Percentiles rank a stretch among this genome's conserved stretches.
Evolutionary conservation across 805 yeast genomes (phyloP).

Genomic region (Diddensiella caesifluorescens): DNA sequence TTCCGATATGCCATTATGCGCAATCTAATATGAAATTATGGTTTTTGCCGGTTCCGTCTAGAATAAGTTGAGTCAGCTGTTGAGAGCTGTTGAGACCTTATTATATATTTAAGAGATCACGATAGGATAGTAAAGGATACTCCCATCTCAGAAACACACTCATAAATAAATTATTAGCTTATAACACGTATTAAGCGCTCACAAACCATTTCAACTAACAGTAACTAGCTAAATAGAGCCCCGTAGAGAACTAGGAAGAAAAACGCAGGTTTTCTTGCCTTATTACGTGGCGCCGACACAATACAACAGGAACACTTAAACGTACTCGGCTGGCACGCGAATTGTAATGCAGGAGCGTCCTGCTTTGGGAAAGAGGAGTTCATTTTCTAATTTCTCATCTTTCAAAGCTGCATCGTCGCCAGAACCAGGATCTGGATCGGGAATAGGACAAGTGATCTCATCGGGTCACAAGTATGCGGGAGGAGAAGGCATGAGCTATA

Average conservation of each 20-base stretch:
- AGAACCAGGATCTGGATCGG: not conserved
- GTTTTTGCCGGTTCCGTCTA: no score
- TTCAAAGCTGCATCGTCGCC: conserved; percentile 20
- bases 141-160: no score
- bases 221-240: no score
- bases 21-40: no score
- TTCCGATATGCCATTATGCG: conserved; percentile 3
- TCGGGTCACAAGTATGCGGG: not conserved
- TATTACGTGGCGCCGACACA: not conserved
- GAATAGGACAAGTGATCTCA: not conserved
- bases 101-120: no score
- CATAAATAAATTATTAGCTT: no score
- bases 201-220: no score
- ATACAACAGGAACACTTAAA: not conserved
- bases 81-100: no score
- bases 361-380: conserved; percentile 25
- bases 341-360: conserved; percentile 15
- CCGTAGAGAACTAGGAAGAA: no score
- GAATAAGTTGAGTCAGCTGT: no score
- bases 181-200: not conserved
- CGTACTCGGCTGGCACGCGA: not conserved
- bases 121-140: no score
- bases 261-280: no score
- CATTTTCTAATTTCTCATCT: conserved; percentile 26
- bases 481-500: conserved; percentile 2